Evolutionary conservation across 208 protist species (phyloP).

Genomic region (Crithidia mellificae): DNA sequence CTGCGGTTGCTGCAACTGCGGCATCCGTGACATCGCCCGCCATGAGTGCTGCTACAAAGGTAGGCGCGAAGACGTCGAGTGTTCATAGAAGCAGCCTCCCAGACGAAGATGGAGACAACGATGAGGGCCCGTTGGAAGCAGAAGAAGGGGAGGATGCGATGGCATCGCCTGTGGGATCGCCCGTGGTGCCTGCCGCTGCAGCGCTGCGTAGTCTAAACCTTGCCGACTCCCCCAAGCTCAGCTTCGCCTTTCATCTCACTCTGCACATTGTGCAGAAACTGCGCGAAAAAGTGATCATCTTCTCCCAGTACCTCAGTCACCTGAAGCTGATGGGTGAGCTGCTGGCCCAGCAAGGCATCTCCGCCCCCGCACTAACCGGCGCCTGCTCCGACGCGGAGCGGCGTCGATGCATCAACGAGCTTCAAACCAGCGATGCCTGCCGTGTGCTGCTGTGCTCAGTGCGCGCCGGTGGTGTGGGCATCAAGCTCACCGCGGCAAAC

Average conservation of each 20-base stretch:
- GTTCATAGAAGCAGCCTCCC: not conserved
- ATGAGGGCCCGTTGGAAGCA: too few species aligned
- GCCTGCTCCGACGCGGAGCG: slow-evolving; percentile 41
- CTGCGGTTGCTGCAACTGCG: too few species aligned
- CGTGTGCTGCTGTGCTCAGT: slow-evolving; percentile 92
- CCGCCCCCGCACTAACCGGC: slow-evolving; percentile 51
- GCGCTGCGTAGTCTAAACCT: slow-evolving; percentile 32
- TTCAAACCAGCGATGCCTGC: slow-evolving; percentile 44
- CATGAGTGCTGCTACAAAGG: not conserved
- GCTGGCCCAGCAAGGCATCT: slow-evolving; percentile 30
- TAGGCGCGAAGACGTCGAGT: too few species aligned
- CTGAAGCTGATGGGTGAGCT: slow-evolving; percentile 51
- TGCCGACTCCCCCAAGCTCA: slow-evolving; percentile 66
- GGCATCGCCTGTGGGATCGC: not conserved
- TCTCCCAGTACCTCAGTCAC: slow-evolving; percentile 70
- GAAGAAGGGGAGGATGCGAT: not conserved
- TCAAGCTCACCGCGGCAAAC: slow-evolving; percentile 93
- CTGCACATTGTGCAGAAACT: slow-evolving; percentile 49
- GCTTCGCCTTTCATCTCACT: slow-evolving; percentile 55
- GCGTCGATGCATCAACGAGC: slow-evolving; percentile 55
- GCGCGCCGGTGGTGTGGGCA: slow-evolving; percentile 89
- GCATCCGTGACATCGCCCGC: too few species aligned
- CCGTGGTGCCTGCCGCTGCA: slow-evolving; percentile 5
- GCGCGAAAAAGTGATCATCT: slow-evolving; percentile 81
- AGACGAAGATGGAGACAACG: slow-evolving; percentile 30